Evolutionary conservation across 1,284 basidiomycete species (phyloP).

Genomic region (Papiliotrema terrestris): DNA sequence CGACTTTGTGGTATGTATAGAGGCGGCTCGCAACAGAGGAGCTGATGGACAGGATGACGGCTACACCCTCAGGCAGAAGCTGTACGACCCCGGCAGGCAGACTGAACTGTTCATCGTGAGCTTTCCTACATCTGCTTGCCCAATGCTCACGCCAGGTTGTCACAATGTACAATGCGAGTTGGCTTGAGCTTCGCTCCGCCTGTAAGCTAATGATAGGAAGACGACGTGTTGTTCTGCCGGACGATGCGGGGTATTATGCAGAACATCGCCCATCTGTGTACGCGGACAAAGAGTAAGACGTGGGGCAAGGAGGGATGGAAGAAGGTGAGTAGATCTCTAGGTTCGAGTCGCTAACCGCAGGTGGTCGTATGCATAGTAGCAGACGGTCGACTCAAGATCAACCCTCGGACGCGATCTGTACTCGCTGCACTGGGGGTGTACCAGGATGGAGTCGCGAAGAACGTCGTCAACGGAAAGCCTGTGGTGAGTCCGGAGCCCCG

Average conservation of each 20-base stretch:
- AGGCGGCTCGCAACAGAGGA: background rate
- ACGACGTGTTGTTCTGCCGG: slow-evolving; percentile 70
- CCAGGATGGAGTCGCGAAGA: slow-evolving; percentile 88
- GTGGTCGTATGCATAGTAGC: slow-evolving; percentile 61
- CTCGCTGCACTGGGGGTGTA: slow-evolving; percentile 84
- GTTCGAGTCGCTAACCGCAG: slow-evolving; percentile 10
- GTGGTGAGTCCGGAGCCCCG: slow-evolving; percentile 57
- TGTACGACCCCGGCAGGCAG: slow-evolving; percentile 74
- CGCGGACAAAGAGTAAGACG: slow-evolving; percentile 62
- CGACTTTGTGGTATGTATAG: slow-evolving; percentile 61
- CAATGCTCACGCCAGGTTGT: slow-evolving; percentile 51
- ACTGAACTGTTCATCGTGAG: slow-evolving; percentile 71
- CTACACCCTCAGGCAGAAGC: slow-evolving; percentile 73
- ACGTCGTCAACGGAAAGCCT: slow-evolving; percentile 75
- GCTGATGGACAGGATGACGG: slow-evolving; percentile 53
- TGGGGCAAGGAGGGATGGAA: slow-evolving; percentile 98
- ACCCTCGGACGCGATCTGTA: slow-evolving; percentile 75
- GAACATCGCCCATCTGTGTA: slow-evolving; percentile 55
- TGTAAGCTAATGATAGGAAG: slow-evolving; percentile 50
- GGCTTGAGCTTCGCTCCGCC: background rate
- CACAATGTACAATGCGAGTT: slow-evolving; percentile 65
- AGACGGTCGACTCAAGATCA: slow-evolving; percentile 80
- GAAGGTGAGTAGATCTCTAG: slow-evolving; percentile 57
- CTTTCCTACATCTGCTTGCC: background rate
- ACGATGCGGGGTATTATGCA: slow-evolving; percentile 92